Percentiles rank a stretch among this genome's conserved stretches.
These are phyloP conservation scores for Stereum hirsutum DNA, from an alignment of 1,284 basidiomycete species.

Conservation along the genomic window DNA sequence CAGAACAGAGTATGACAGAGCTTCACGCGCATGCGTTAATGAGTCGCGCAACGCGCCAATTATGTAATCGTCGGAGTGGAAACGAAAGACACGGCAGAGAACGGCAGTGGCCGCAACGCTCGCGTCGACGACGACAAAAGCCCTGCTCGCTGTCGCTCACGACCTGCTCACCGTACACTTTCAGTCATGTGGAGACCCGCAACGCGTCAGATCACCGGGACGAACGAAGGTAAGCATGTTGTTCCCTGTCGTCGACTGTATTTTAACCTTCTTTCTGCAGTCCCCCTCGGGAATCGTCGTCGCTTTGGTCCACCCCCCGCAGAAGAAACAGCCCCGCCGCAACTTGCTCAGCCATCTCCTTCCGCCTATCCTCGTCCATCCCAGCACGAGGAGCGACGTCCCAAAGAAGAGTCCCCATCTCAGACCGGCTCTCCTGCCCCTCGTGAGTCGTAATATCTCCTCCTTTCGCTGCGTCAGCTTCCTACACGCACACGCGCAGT, in stretches of 20 bases:
- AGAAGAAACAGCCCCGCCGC: slow-evolving; percentile 66
- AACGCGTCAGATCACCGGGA: slow-evolving; percentile 73
- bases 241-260: slow-evolving; percentile 7
- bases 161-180: slow-evolving; percentile 4
- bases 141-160: neutral
- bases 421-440: slow-evolving; percentile 15
- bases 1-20: neutral
- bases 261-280: slow-evolving; percentile 24
- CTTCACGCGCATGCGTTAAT: neutral
- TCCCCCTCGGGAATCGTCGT: slow-evolving; percentile 76
- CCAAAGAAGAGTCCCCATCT: slow-evolving; percentile 37
- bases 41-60: no score
- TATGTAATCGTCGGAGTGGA: no score
- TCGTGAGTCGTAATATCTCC: slow-evolving; percentile 28
- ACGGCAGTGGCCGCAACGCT: no score
- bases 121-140: neutral
- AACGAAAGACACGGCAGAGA: no score
- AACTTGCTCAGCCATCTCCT: slow-evolving; percentile 77
- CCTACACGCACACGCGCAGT: slow-evolving; percentile 8
- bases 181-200: slow-evolving; percentile 79
- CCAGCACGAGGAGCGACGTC: slow-evolving; percentile 37
- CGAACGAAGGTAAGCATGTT: slow-evolving; percentile 59
- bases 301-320: slow-evolving; percentile 80
- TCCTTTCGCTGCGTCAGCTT: slow-evolving; percentile 7
- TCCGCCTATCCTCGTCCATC: slow-evolving; percentile 70